These are phyloP conservation scores for Pythium guiyangense DNA, from an alignment of 352 stramenopile genomes.

Conservation along the genomic window DNA sequence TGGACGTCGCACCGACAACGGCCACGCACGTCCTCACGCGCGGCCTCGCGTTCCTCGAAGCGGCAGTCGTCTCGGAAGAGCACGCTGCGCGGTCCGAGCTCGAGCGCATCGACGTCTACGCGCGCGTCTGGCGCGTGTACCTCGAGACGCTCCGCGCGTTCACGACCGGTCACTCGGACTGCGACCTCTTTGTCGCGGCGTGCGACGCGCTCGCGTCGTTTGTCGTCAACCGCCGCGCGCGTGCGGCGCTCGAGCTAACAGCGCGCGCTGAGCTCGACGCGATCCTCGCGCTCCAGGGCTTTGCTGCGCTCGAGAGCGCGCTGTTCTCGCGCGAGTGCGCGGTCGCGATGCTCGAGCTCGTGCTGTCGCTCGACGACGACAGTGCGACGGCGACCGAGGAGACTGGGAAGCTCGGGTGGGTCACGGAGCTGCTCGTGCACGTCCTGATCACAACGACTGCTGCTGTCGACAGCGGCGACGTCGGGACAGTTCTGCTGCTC, in stretches of 20 bases:
- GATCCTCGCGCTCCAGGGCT: slow-evolving; percentile 11
- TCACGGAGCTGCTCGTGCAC: slow-evolving; percentile 43
- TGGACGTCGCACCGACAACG: slow-evolving; percentile 23
- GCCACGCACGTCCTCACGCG: slow-evolving; percentile 29
- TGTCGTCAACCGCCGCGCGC: slow-evolving; percentile 23
- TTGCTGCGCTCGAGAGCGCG: slow-evolving; percentile 29
- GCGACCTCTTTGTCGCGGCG: slow-evolving; percentile 33
- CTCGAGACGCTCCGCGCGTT: slow-evolving; percentile 31
- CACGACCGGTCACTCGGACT: slow-evolving; percentile 27
- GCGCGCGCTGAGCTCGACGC: slow-evolving; percentile 20
- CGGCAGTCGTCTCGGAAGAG: slow-evolving; percentile 29
- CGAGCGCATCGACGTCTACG: slow-evolving; percentile 18
- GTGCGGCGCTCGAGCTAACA: slow-evolving; percentile 19
- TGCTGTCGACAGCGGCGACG: slow-evolving; percentile 31
- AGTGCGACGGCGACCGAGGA: neutral
- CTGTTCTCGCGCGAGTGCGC: slow-evolving; percentile 56
- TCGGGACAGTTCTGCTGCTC: slow-evolving; percentile 34
- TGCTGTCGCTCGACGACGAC: slow-evolving; percentile 8
- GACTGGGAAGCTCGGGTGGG: slow-evolving; percentile 28
- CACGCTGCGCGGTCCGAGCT: slow-evolving; percentile 9
- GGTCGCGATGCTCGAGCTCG: slow-evolving; percentile 43
- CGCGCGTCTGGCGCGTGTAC: slow-evolving; percentile 25
- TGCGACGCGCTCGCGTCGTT: slow-evolving; percentile 45
- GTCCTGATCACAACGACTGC: slow-evolving; percentile 37
- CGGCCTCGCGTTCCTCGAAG: slow-evolving; percentile 52